Evolutionary conservation across 805 yeast genomes (phyloP), one percentile per base, ranked within the genome.

Genomic region (Wickerhamomyces hampshirensis): DNA sequence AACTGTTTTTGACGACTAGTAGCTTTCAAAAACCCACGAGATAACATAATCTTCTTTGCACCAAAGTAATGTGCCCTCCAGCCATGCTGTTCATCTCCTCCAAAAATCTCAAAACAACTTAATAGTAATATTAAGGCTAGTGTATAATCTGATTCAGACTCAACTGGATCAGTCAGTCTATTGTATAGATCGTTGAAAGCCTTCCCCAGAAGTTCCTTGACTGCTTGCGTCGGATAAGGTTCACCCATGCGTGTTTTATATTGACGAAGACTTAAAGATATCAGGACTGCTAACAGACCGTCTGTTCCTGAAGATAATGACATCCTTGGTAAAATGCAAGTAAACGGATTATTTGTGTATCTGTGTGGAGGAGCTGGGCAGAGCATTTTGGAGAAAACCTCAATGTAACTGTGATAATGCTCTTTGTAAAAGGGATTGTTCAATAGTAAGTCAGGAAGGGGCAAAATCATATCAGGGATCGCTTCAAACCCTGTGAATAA

Each of bases 51-150:
- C 48, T 78, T 82, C 39, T 76, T 64, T 0, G 89, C 88, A 0
- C 88, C 88, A 26, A 69, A 63, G 35, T 75, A 61, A 53, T 83
- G 93, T 1, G 79, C 71, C 50, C 78, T 66, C 75, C 86, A 84
- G 31, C 70, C 53, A 38, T 51, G 36, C 63, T 42, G 63, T 64
- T 68, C 32, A 5, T 28, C 42, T 55, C 67, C 29, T 66, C 71
- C 53, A 59, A 67, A 33, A 56, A 65, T 66, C 43, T 77, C 80
- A 52, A 73, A 77, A 26, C 81, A 73, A 12, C 78, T 68, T 7
- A 83, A 59, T 38, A 80, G 57, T 40, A 82, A 54, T 1, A 80
- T 75, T 4, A 81, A 65, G 0, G 85, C 80, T 35, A 83, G 59
- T 0, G 89, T 78, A 6, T 75, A 67, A 51, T 82, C 84, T n/a